Percentiles rank a stretch among this genome's conserved stretches.
Evolutionary conservation across 345 rosid genomes (phyloP).

Genomic region (Eutrema heterophyllum): DNA sequence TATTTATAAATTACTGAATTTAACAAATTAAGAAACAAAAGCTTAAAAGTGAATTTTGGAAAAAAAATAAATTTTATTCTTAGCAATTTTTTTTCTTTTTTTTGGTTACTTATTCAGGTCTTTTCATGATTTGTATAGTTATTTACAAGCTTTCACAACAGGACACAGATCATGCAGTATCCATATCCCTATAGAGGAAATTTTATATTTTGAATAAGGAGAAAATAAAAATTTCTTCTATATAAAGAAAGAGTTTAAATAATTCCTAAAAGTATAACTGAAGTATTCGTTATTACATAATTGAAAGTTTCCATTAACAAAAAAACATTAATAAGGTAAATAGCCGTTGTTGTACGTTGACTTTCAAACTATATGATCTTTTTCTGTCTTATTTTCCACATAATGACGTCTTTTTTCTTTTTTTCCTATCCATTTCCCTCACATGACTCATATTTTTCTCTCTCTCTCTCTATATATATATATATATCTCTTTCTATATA

Average conservation of each 20-base stretch:
- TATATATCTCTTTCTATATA: not conserved
- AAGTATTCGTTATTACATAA: not conserved
- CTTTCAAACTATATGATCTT: constrained; percentile 17
- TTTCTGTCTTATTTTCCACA: constrained; percentile 13
- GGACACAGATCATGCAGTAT: not conserved
- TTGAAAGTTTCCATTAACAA: not conserved
- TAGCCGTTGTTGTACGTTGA: constrained; percentile 32
- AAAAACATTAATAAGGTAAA: not conserved
- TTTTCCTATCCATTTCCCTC: constrained; percentile 21
- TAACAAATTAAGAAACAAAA: too few species aligned
- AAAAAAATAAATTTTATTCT: too few species aligned
- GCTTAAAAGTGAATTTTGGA: too few species aligned
- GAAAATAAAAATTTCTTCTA: not conserved
- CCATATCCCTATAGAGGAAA: not conserved
- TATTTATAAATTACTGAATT: too few species aligned
- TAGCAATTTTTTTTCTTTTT: too few species aligned
- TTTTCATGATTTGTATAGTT: too few species aligned
- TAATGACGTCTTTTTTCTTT: not conserved
- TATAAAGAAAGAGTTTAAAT: constrained; percentile 7
- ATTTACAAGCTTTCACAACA: not conserved
- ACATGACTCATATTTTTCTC: not conserved
- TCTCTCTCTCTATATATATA: not conserved
- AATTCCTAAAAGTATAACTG: not conserved
- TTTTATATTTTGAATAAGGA: not conserved
- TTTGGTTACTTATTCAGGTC: too few species aligned